These are phyloP conservation scores for Termitomyces sp. DNA, from an alignment of 768 basidiomycete genomes.

Conservation along the genomic window DNA sequence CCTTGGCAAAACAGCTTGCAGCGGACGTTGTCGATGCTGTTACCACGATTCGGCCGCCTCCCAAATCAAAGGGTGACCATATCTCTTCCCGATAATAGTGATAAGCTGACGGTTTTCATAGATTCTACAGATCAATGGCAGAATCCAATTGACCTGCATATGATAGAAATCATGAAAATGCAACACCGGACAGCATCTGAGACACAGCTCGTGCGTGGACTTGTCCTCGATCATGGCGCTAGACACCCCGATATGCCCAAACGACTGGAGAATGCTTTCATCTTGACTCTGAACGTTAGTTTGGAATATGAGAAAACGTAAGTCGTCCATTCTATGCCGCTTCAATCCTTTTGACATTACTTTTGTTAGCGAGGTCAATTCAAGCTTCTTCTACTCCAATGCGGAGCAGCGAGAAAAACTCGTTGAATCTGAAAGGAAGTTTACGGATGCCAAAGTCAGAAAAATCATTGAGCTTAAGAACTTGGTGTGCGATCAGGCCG, in stretches of 20 bases:
- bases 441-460: constrained; percentile 90
- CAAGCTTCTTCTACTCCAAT: constrained; percentile 98
- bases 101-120: constrained; percentile 26
- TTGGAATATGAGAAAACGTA: constrained; percentile 99
- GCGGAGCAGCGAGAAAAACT: constrained; percentile 98
- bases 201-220: constrained; percentile 91
- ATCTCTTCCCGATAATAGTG: constrained; percentile 12
- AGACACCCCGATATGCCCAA: constrained; percentile 99
- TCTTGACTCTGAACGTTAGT: constrained; percentile 94
- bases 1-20: constrained; percentile 83
- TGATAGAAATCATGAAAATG: constrained; percentile 99
- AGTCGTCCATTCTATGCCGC: constrained; percentile 29
- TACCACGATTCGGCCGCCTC: constrained; percentile 74
- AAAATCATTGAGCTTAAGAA: constrained; percentile 98
- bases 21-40: constrained; percentile 96
- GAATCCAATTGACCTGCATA: constrained; percentile 96
- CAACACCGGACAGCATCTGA: constrained; percentile 98
- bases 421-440: constrained; percentile 93
- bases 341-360: constrained; percentile 13
- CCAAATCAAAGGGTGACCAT: constrained; percentile 53
- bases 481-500: constrained; percentile 89
- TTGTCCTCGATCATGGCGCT: constrained; percentile 96
- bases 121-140: constrained; percentile 59
- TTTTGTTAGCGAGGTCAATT: constrained; percentile 88
- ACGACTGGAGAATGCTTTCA: constrained; percentile 92